Evolutionary conservation across 1,284 basidiomycete genomes (phyloP).

Genomic region (Moesziomyces parantarcticus): DNA sequence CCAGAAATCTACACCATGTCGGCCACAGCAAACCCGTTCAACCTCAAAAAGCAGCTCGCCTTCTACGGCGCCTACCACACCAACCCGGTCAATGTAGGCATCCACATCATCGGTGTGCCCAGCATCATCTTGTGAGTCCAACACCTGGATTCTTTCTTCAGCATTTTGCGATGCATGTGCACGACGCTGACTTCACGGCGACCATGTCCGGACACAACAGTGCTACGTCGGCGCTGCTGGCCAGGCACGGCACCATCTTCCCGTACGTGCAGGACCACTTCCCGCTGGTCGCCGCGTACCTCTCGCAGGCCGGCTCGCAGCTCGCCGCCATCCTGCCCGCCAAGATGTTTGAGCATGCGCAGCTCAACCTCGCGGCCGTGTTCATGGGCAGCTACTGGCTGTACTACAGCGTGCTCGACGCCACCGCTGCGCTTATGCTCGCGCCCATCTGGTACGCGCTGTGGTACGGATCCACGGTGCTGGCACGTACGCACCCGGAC

Average conservation of each 20-base stretch:
- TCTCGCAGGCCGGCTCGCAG: slow-evolving; percentile 30
- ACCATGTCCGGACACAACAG: slow-evolving; percentile 4
- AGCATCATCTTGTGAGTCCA: slow-evolving; percentile 51
- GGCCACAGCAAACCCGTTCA: slow-evolving; percentile 52
- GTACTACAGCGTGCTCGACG: slow-evolving; percentile 57
- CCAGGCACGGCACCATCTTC: slow-evolving; percentile 43
- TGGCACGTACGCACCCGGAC: slow-evolving; percentile 32
- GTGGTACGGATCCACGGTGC: slow-evolving; percentile 29
- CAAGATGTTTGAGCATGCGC: slow-evolving; percentile 27
- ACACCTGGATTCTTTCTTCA: not conserved
- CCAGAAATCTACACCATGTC: slow-evolving; percentile 27
- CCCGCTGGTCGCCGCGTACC: slow-evolving; percentile 33
- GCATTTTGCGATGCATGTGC: not conserved
- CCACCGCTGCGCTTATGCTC: slow-evolving; percentile 42
- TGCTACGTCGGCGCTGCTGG: slow-evolving; percentile 26
- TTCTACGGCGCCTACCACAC: slow-evolving; percentile 65
- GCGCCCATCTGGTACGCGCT: slow-evolving; percentile 51
- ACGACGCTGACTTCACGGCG: too few species aligned
- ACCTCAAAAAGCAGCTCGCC: slow-evolving; percentile 54
- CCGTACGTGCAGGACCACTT: slow-evolving; percentile 33
- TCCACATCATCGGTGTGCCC: slow-evolving; percentile 61
- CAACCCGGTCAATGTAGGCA: slow-evolving; percentile 57
- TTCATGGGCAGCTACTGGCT: slow-evolving; percentile 53
- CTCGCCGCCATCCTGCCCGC: slow-evolving; percentile 26
- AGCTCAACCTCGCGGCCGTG: slow-evolving; percentile 35